Evolutionary conservation across 2,329 filamentous ascomycete species (phyloP).

Genomic region (Beauveria sp.): DNA sequence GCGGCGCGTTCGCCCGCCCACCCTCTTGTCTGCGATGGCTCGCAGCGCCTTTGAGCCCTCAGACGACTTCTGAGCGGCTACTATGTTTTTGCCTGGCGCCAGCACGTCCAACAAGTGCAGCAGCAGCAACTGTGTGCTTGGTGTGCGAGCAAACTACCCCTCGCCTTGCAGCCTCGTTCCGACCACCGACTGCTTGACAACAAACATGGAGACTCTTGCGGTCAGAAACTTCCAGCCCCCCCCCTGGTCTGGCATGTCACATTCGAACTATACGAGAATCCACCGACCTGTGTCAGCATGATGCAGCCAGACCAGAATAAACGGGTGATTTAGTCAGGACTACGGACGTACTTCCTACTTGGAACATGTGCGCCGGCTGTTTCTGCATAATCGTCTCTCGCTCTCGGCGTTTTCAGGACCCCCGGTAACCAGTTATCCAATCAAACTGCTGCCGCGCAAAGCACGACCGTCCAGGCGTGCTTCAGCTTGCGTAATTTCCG

Average conservation of each 20-base stretch:
- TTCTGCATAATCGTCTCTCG: background rate
- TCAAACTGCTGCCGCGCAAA: background rate
- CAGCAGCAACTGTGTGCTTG: background rate
- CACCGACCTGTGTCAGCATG: background rate
- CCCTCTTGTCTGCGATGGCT: background rate
- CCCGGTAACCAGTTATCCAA: background rate
- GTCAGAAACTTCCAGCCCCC: background rate
- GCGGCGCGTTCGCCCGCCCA: background rate
- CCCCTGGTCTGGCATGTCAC: background rate
- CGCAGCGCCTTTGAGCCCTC: background rate
- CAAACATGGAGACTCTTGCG: background rate
- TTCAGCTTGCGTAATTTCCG: background rate
- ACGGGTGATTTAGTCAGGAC: background rate
- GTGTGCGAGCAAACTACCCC: background rate
- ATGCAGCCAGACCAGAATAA: background rate
- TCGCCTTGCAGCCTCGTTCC: background rate
- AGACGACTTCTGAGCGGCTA: background rate
- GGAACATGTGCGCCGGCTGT: background rate
- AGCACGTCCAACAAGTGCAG: background rate
- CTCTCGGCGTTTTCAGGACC: background rate
- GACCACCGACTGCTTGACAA: background rate
- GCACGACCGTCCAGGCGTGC: background rate
- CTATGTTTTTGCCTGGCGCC: background rate
- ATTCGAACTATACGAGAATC: background rate
- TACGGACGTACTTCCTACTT: background rate